Conservation (phyloP, 345 rosid species). For the Stellera chamaejasme region DNA sequence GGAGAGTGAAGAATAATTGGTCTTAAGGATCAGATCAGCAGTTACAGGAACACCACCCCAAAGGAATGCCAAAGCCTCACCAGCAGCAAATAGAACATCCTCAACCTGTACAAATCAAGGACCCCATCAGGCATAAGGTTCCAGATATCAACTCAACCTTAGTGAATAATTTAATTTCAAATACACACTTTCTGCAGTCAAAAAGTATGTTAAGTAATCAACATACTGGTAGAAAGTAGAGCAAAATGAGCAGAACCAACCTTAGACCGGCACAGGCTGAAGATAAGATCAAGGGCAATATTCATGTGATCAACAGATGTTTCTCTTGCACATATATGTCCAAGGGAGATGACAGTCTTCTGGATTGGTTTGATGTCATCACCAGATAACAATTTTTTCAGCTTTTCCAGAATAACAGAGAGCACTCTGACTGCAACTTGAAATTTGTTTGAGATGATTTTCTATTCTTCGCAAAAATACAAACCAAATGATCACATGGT, state of each 20-base stretch:
- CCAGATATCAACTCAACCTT: not conserved
- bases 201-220: too few relatives aligned
- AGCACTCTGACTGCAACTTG: constrained; percentile 56
- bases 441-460: constrained; percentile 12
- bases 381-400: constrained; percentile 74
- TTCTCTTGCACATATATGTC: constrained; percentile 76
- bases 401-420: constrained; percentile 50
- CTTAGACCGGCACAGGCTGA: constrained; percentile 85
- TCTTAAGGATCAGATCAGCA: constrained; percentile 79
- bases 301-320: constrained; percentile 52
- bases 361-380: constrained; percentile 80
- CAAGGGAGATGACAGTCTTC: constrained; percentile 70
- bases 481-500: not conserved
- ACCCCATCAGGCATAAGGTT: constrained; percentile 9
- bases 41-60: constrained; percentile 96
- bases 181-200: too few relatives aligned
- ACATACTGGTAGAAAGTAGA: too few relatives aligned
- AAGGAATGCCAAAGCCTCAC: constrained; percentile 86
- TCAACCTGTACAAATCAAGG: constrained; percentile 54
- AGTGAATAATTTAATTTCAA: too few relatives aligned
- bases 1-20: constrained; percentile 82
- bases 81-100: constrained; percentile 91
- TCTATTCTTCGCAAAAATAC: constrained; percentile 9
- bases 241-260: constrained; percentile 25
- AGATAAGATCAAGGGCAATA: constrained; percentile 64